phyloP scores from a whole-genome alignment of 1,284 basidiomycete genomes.

The Sanguinoderma infundibulare region DNA sequence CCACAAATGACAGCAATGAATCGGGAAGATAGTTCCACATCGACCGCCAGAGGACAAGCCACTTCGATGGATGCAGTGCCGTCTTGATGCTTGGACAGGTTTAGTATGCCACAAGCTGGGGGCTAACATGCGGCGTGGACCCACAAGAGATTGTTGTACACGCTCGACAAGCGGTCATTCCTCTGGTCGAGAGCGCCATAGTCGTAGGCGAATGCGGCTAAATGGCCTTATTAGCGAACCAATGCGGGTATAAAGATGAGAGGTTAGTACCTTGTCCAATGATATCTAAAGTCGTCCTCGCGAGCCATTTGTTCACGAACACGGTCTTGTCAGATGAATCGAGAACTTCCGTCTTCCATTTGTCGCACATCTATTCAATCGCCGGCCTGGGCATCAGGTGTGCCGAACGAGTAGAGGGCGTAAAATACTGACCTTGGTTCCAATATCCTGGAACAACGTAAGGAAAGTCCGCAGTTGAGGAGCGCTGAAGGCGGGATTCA shows the following conservation, averaged over 20 bases:
- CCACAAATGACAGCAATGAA: slow-evolving; percentile 26
- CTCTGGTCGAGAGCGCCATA: slow-evolving; percentile 35
- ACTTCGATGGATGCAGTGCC: slow-evolving; percentile 28
- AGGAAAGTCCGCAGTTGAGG: slow-evolving; percentile 50
- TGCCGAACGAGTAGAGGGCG: neutral
- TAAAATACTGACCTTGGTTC: slow-evolving; percentile 40
- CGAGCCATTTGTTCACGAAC: slow-evolving; percentile 28
- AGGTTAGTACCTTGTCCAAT: slow-evolving; percentile 36
- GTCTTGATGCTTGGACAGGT: slow-evolving; percentile 13
- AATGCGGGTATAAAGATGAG: neutral
- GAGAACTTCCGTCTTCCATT: slow-evolving; percentile 22
- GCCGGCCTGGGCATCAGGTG: neutral
- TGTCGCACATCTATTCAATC: slow-evolving; percentile 11
- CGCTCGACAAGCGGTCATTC: slow-evolving; percentile 28
- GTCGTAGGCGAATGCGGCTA: slow-evolving; percentile 37
- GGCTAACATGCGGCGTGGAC: slow-evolving; percentile 9
- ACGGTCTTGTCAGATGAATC: slow-evolving; percentile 9
- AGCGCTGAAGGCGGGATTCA: slow-evolving; percentile 44
- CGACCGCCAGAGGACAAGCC: slow-evolving; percentile 28
- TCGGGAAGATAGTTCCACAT: slow-evolving; percentile 34
- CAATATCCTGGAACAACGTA: slow-evolving; percentile 39
- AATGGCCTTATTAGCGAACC: neutral
- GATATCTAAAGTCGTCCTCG: slow-evolving; percentile 36
- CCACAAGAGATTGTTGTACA: slow-evolving; percentile 38
- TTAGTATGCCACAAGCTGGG: neutral